Evolutionary conservation across 306 rosid genomes (phyloP).

Genomic region (Quercus agrifolia): DNA sequence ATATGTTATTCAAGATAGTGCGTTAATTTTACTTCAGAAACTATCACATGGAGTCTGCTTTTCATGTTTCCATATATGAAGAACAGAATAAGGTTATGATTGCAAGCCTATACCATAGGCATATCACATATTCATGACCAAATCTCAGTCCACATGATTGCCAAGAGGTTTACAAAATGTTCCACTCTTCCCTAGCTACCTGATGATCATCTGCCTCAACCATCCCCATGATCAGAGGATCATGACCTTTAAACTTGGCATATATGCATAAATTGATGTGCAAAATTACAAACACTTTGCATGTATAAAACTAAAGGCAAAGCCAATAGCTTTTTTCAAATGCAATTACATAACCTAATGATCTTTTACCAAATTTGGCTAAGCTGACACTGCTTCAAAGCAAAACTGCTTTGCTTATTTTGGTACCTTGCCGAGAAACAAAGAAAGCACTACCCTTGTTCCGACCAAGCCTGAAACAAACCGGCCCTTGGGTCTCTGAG

Average conservation of each 20-base stretch:
- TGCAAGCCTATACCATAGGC: conserved; percentile 45
- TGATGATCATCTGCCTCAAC: neutral
- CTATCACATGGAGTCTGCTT: conserved; percentile 53
- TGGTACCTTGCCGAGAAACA: conserved; percentile 6
- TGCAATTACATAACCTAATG: conserved; percentile 20
- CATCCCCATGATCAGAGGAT: conserved; percentile 20
- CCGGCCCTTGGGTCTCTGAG: neutral
- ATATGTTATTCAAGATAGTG: neutral
- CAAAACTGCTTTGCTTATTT: conserved; percentile 2
- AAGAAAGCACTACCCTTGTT: conserved; percentile 1
- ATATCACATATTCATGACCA: conserved; percentile 38
- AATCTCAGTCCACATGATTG: conserved; percentile 56
- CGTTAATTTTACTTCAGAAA: conserved; percentile 14
- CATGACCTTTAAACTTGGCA: conserved; percentile 9
- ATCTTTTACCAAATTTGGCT: conserved; percentile 27
- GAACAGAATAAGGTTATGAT: conserved; percentile 30
- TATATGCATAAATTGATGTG: neutral
- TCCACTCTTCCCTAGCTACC: neutral
- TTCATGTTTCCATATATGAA: conserved; percentile 43
- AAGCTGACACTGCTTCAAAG: conserved; percentile 25
- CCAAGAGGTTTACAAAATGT: conserved; percentile 1
- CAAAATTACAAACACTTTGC: neutral
- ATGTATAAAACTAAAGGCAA: neutral
- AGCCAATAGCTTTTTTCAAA: conserved; percentile 9
- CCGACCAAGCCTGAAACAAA: conserved; percentile 30